A percentile compares a stretch with the other conserved stretches of the same genome.
These are phyloP conservation scores for Apiospora sp. DNA, from an alignment of 2,329 filamentous ascomycete species.

Conservation along the genomic window DNA sequence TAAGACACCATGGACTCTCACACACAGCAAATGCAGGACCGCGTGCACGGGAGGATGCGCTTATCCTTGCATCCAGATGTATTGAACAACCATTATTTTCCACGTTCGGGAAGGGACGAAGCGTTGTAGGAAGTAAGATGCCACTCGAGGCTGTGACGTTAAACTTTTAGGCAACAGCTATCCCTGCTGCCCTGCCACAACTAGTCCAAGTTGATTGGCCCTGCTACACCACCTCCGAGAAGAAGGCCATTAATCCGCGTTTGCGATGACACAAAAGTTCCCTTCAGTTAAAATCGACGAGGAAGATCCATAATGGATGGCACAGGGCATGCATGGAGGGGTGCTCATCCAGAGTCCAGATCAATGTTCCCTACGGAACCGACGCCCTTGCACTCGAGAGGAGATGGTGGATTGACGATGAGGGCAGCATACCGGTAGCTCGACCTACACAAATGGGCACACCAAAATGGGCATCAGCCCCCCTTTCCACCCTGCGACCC, in stretches of 20 bases:
- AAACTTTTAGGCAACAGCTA: slow-evolving; percentile 6
- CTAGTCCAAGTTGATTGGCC: background rate
- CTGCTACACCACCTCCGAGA: background rate
- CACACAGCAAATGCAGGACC: background rate
- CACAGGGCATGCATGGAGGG: background rate
- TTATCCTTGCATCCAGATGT: background rate
- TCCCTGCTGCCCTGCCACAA: background rate
- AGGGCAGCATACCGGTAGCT: background rate
- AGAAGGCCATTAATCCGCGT: background rate
- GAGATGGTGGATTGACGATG: background rate
- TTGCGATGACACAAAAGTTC: background rate
- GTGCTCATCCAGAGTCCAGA: background rate
- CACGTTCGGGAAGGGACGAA: background rate
- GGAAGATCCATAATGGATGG: background rate
- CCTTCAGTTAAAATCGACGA: background rate
- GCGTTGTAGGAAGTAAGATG: background rate
- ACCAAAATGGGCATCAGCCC: background rate
- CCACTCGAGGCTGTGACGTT: background rate
- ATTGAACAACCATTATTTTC: too few relatives aligned
- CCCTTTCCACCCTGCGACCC: background rate
- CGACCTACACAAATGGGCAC: background rate
- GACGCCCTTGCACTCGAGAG: background rate
- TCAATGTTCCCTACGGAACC: background rate
- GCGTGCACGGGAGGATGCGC: background rate
- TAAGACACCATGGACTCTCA: background rate